Percentiles rank a stretch among this genome's conserved stretches.
phyloP scores from a whole-genome alignment of 768 basidiomycete species.

The Pulveroboletus sp. region DNA sequence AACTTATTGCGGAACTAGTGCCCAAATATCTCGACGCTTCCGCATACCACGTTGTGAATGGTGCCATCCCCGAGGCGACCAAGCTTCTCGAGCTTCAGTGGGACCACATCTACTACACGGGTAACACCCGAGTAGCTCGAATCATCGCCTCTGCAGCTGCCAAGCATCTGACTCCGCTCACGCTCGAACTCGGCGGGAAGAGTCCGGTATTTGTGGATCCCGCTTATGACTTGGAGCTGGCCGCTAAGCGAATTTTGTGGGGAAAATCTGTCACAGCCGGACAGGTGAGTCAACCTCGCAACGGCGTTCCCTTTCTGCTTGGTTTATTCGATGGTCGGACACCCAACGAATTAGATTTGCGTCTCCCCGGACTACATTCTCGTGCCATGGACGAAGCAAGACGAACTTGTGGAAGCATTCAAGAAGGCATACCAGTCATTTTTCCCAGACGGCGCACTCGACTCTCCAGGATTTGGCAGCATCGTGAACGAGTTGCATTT shows the following conservation, averaged over 20 bases:
- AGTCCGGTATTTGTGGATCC: slow-evolving; percentile 77
- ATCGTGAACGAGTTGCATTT: slow-evolving; percentile 54
- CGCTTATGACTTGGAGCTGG: slow-evolving; percentile 56
- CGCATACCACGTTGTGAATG: slow-evolving; percentile 64
- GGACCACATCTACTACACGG: slow-evolving; percentile 60
- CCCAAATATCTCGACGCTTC: slow-evolving; percentile 73
- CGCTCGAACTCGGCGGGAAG: slow-evolving; percentile 69
- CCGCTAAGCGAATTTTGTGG: slow-evolving; percentile 73
- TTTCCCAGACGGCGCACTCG: slow-evolving; percentile 42
- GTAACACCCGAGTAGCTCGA: slow-evolving; percentile 54
- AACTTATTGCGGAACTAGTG: slow-evolving; percentile 62
- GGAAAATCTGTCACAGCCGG: slow-evolving; percentile 76
- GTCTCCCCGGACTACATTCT: slow-evolving; percentile 57
- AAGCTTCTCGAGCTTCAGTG: slow-evolving; percentile 73
- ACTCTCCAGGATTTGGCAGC: slow-evolving; percentile 44
- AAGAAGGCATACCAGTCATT: slow-evolving; percentile 39
- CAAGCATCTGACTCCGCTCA: slow-evolving; percentile 67
- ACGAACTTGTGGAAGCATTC: slow-evolving; percentile 37
- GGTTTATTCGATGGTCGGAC: no score
- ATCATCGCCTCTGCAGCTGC: slow-evolving; percentile 74
- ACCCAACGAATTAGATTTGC: no score
- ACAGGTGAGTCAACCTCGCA: no score
- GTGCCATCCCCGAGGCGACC: slow-evolving; percentile 60
- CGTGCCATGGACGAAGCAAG: slow-evolving; percentile 40
- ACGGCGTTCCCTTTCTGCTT: no score